phyloP scores from a whole-genome alignment of 495 filamentous ascomycete genomes.

The Penicillium pancosmium region DNA sequence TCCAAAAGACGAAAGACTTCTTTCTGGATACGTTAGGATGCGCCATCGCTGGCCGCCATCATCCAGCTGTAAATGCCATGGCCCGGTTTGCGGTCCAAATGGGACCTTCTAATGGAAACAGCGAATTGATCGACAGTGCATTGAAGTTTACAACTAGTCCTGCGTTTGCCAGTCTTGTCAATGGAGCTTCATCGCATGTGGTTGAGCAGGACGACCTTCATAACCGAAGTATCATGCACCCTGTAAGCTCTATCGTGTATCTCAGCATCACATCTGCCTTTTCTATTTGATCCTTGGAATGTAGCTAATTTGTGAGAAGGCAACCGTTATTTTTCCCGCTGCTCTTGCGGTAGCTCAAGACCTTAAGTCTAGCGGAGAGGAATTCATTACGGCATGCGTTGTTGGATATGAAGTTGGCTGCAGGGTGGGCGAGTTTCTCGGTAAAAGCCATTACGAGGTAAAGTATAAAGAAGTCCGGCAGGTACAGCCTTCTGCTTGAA shows the following conservation, averaged over 20 bases:
- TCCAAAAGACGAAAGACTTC: slow-evolving; percentile 40
- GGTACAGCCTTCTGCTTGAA: not conserved
- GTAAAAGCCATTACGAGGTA: slow-evolving; percentile 41
- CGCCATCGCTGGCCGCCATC: slow-evolving; percentile 38
- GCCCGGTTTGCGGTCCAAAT: slow-evolving; percentile 30
- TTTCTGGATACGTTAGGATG: slow-evolving; percentile 39
- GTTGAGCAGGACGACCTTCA: slow-evolving; percentile 46
- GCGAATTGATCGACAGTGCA: slow-evolving; percentile 35
- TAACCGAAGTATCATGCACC: slow-evolving; percentile 43
- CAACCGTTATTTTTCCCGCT: slow-evolving; percentile 39
- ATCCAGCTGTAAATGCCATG: slow-evolving; percentile 36
- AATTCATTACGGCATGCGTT: slow-evolving; percentile 40
- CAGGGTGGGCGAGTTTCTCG: slow-evolving; percentile 36
- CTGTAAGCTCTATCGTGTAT: slow-evolving; percentile 22
- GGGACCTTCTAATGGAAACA: slow-evolving; percentile 35
- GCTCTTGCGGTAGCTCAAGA: slow-evolving; percentile 41
- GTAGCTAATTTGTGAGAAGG: slow-evolving; percentile 17
- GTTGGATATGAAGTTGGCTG: slow-evolving; percentile 42
- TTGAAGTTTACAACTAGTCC: slow-evolving; percentile 28
- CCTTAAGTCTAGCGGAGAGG: slow-evolving; percentile 30
- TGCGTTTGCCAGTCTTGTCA: slow-evolving; percentile 39
- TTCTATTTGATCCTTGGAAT: not conserved
- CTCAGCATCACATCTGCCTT: not conserved
- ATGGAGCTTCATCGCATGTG: slow-evolving; percentile 40
- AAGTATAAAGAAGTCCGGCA: not conserved